Evolutionary conservation across 345 rosid genomes (phyloP), one percentile per base, ranked within the genome.

Genomic region (Ceriops tagal): DNA sequence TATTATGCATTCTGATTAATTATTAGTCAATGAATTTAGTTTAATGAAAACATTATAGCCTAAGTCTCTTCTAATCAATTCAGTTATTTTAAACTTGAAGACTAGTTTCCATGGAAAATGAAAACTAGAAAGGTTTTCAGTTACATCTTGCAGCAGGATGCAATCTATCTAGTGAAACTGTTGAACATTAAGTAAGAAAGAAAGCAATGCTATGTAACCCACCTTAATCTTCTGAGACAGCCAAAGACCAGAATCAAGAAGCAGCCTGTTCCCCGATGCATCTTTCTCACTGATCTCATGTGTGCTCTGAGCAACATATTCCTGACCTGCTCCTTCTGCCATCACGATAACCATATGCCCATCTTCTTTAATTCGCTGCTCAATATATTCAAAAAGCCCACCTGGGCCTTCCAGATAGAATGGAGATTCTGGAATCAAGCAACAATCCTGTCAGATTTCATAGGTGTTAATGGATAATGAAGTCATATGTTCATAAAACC

Each of bases 281-380:
- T 93, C 98, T 88, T 78, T 85, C 84, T 83, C 83, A 62, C 75
- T 78, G 61, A 67, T 73, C 53, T 76, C 73, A 46, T 27, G 72
- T 82, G 83, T 83, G 81, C 82, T 84, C 78, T 82, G 81, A 56
- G 96, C 82, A 76, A 91, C 83, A 77, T 78, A 84, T 51, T 89
- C 96, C 77, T 93, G 98, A 22, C 98, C 98, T 22, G 98, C 96
- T 69, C 98, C 97, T 88, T 93, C 98, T 7, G 98, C 98, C 64
- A 88, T 71, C 71, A 93, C 98, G 75, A 91, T 84, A 70, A 93
- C 89, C 77, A 89, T 55, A 75, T 93, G 98, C 56, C 89, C 79
- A 68, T 91, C 88, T 77, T 93, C 97, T 74, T 87, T 89, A 19
- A 93, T 85, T 71, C 87, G 83, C 64, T 79, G 81, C 71, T 89